These are phyloP conservation scores for Rhazya stricta DNA, from an alignment of 257 asterid genomes.

Conservation along the genomic window DNA sequence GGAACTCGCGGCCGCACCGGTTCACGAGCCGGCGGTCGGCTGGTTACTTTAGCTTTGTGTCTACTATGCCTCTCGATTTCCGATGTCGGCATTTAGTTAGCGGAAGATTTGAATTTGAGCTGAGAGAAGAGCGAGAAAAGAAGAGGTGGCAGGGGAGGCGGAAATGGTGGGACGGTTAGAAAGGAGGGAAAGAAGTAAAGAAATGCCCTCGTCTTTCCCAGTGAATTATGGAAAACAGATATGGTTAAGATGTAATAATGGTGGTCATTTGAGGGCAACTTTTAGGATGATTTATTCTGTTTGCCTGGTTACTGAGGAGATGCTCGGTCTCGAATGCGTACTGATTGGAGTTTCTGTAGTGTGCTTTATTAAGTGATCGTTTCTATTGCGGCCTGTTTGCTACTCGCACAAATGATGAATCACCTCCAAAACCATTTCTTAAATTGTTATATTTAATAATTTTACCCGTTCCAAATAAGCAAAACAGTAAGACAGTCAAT, in stretches of 20 bases:
- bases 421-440: too few relatives aligned
- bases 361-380: not conserved
- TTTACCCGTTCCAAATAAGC: too few relatives aligned
- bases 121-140: not conserved
- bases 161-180: not conserved
- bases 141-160: constrained; percentile 11
- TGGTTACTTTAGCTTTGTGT: constrained; percentile 5
- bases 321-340: too few relatives aligned
- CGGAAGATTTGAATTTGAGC: constrained; percentile 4
- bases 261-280: not conserved
- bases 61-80: constrained; percentile 25
- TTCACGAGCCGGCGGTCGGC: constrained; percentile 21
- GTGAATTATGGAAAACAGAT: not conserved
- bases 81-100: constrained; percentile 19
- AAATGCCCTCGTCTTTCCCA: constrained; percentile 2
- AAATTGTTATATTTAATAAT: too few relatives aligned
- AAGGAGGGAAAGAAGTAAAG: not conserved
- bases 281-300: too few relatives aligned
- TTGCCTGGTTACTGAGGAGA: too few relatives aligned
- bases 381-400: too few relatives aligned
- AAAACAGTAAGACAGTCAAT: too few relatives aligned
- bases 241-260: constrained; percentile 1
- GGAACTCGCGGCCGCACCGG: constrained; percentile 32
- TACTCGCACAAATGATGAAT: too few relatives aligned
- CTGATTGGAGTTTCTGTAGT: not conserved